These are phyloP conservation scores for Alternaria triticina DNA, from an alignment of 2,329 filamentous ascomycete genomes.

Conservation along the genomic window DNA sequence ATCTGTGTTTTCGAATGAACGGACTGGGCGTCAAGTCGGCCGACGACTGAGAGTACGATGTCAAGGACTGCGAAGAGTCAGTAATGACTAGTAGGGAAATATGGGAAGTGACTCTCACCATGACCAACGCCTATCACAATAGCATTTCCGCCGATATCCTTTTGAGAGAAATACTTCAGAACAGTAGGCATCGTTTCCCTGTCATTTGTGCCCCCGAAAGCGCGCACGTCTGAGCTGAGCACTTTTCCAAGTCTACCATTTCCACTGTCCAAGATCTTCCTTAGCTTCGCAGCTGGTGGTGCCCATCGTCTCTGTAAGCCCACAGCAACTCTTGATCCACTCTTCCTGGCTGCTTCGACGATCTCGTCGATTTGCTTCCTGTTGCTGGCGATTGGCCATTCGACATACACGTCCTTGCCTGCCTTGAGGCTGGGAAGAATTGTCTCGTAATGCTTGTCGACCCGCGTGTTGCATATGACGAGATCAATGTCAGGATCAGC, in stretches of 20 bases:
- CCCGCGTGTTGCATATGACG: slow-evolving; percentile 62
- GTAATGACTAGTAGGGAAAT: not conserved
- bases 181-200: slow-evolving; percentile 19
- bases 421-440: slow-evolving; percentile 57
- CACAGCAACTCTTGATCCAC: slow-evolving; percentile 53
- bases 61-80: slow-evolving; percentile 12
- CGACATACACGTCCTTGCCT: slow-evolving; percentile 61
- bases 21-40: slow-evolving; percentile 17
- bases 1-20: slow-evolving; percentile 13
- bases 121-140: slow-evolving; percentile 26
- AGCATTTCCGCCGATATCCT: slow-evolving; percentile 20
- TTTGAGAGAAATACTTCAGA: slow-evolving; percentile 23
- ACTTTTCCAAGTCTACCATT: slow-evolving; percentile 52
- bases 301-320: slow-evolving; percentile 55
- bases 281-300: slow-evolving; percentile 51
- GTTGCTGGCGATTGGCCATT: slow-evolving; percentile 56
- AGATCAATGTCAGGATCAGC: slow-evolving; percentile 39
- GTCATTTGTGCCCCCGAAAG: slow-evolving; percentile 23
- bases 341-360: slow-evolving; percentile 46
- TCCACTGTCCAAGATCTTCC: slow-evolving; percentile 47
- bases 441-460: slow-evolving; percentile 60
- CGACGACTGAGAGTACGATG: slow-evolving; percentile 24
- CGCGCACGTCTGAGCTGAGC: slow-evolving; percentile 38
- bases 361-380: slow-evolving; percentile 51
- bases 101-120: slow-evolving; percentile 30